Evolutionary conservation across 2,329 filamentous ascomycete species (phyloP).

Genomic region (Lomentospora prolificans): DNA sequence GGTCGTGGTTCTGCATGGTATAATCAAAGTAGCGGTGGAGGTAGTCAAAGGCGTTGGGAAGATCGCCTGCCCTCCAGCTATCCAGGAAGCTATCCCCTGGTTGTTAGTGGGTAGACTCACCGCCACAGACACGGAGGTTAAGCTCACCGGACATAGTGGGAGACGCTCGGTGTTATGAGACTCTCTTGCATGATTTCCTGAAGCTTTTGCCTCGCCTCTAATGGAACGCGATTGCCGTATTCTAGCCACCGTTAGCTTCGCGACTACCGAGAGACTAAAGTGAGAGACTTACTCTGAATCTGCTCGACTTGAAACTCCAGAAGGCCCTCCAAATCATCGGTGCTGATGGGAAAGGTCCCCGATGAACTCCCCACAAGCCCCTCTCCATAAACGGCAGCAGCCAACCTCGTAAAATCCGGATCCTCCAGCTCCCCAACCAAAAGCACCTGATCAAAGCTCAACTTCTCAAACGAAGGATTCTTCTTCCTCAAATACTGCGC

Average conservation of each 20-base stretch:
- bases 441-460: constrained; percentile 49
- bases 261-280: not conserved
- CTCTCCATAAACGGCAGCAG: constrained; percentile 40
- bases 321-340: constrained; percentile 69
- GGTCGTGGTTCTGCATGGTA: constrained; percentile 76
- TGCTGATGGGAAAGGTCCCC: constrained; percentile 48
- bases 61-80: constrained; percentile 84
- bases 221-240: constrained; percentile 67
- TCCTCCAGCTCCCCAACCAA: constrained; percentile 37
- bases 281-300: constrained; percentile 57
- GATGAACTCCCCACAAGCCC: constrained; percentile 35
- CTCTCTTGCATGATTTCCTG: constrained; percentile 58
- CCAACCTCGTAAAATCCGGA: constrained; percentile 33
- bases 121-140: not conserved
- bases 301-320: constrained; percentile 83
- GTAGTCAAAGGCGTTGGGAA: constrained; percentile 79
- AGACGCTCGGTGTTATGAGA: constrained; percentile 59
- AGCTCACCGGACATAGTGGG: constrained; percentile 60
- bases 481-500: constrained; percentile 55
- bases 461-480: constrained; percentile 45
- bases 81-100: constrained; percentile 62
- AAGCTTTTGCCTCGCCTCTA: constrained; percentile 63
- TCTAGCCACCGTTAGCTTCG: constrained; percentile 32
- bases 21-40: constrained; percentile 96
- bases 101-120: not conserved